Base-by-base conservation (phyloP, 1,139 yeast species). In the Suhomyces terraborum region DNA sequence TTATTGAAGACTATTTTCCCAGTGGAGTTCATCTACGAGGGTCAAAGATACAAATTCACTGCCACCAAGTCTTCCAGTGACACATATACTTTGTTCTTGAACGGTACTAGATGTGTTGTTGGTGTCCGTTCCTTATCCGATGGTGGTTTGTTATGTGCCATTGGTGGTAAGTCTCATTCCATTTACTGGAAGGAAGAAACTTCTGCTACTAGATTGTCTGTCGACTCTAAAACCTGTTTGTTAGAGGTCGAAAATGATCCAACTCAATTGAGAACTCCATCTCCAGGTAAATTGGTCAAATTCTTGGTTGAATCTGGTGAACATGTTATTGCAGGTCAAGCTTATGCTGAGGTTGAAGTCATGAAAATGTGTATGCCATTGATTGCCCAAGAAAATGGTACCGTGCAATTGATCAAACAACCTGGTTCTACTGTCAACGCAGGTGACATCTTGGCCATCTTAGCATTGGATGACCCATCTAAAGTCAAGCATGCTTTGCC, bases 281-380 rank as follows among this genome's bases (percentile, higher is more conserved):
- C 98, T 32, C 99, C 98, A 41, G 99, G 99, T 75, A 93, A 94
- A 69, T 79, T 93, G 55, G 95, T 91, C 46, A 88, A 88, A 63
- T 94, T 82, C 66, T 75, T 93, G 56, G 95, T 93, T 47, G 98
- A 93, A 61, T 86, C 86, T 56, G 98, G 98, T 52, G 98, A 93
- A 52, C 98, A 91, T 58, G 80, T 93, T 54, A 70, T 69, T 48
- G 83, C 95, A 47, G 98, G 98, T 47, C 96, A 93, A 69, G 82
- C 97, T 34, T 94, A 81, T 59, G 98, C 98, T 34, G 98, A 93
- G 70, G 96, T 93, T 45, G 99, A 93, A 72, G 98, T 93, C 53
- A 93, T 93, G 99, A 93, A 93, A 69, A 91, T 91, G 98, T 85
- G 87, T 64, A 87, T 87, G 94, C 95, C 95, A 38, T 75, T 91